phyloP scores from a whole-genome alignment of 2,329 filamentous ascomycete genomes.

The Pseudohalonectria lignicola region DNA sequence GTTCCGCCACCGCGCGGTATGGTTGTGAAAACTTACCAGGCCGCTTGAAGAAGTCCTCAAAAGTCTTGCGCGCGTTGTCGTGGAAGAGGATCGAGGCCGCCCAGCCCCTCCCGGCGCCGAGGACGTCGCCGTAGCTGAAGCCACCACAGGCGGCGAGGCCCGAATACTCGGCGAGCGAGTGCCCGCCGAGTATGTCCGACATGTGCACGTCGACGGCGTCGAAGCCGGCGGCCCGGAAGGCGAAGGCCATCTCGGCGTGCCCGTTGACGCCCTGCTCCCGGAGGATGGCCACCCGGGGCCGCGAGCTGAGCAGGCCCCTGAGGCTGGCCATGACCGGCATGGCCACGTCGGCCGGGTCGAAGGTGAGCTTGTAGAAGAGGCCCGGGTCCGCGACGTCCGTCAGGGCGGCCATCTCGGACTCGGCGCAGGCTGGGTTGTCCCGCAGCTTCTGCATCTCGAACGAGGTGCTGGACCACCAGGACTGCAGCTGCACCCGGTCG shows the following conservation, averaged over 20 bases:
- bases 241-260: conserved; percentile 95
- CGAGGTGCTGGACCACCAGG: conserved; percentile 81
- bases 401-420: conserved; percentile 70
- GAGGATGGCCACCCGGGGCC: conserved; percentile 77
- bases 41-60: conserved; percentile 75
- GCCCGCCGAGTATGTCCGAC: conserved; percentile 76
- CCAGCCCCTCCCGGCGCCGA: conserved; percentile 95
- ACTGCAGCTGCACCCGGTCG: conserved; percentile 63
- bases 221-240: conserved; percentile 85
- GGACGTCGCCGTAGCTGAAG: conserved; percentile 72
- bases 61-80: conserved; percentile 62
- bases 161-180: conserved; percentile 71
- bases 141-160: conserved; percentile 93
- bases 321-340: conserved; percentile 57
- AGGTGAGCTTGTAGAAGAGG: conserved; percentile 73
- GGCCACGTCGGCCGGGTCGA: conserved; percentile 66
- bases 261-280: conserved; percentile 94
- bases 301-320: conserved; percentile 41
- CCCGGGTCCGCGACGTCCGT: conserved; percentile 69
- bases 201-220: conserved; percentile 91
- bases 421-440: conserved; percentile 80
- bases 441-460: conserved; percentile 83
- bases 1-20: no score
- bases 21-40: no score
- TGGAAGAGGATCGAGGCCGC: conserved; percentile 87